Conservation (phyloP, 225 moss, liverwort and hornwort genomes). For the Pseudisothecium myosuroides region DNA sequence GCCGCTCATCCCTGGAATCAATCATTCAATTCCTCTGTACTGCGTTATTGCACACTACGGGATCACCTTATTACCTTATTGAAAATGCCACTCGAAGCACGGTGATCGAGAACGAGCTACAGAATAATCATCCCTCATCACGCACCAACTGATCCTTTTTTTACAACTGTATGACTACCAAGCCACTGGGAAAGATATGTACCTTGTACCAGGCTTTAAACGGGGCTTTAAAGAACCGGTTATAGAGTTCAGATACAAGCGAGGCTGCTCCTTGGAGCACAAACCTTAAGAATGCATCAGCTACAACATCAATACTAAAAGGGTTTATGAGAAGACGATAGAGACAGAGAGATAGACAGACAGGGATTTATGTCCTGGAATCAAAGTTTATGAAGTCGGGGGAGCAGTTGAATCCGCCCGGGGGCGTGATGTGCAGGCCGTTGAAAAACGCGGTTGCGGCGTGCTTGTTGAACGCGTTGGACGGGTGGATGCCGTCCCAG, state of each 20-base stretch:
- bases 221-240: not conserved
- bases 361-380: not conserved
- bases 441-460: constrained; percentile 20
- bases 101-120: not conserved
- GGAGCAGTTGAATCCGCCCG: constrained; percentile 18
- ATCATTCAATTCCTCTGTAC: not conserved
- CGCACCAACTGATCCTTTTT: not conserved
- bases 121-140: not conserved
- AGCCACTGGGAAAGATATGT: not conserved
- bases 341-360: not conserved
- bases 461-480: constrained; percentile 35
- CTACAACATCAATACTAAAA: not conserved
- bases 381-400: not conserved
- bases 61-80: not conserved
- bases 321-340: too few relatives aligned
- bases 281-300: not conserved
- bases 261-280: not conserved
- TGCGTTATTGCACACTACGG: not conserved
- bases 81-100: not conserved
- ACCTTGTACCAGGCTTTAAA: not conserved
- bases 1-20: not conserved
- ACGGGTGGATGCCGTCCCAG: constrained; percentile 55
- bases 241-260: not conserved
- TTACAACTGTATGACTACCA: not conserved
- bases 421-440: constrained; percentile 28